phyloP scores from a whole-genome alignment of 169 alveolate genomes.

The Eimeria necatrix region DNA sequence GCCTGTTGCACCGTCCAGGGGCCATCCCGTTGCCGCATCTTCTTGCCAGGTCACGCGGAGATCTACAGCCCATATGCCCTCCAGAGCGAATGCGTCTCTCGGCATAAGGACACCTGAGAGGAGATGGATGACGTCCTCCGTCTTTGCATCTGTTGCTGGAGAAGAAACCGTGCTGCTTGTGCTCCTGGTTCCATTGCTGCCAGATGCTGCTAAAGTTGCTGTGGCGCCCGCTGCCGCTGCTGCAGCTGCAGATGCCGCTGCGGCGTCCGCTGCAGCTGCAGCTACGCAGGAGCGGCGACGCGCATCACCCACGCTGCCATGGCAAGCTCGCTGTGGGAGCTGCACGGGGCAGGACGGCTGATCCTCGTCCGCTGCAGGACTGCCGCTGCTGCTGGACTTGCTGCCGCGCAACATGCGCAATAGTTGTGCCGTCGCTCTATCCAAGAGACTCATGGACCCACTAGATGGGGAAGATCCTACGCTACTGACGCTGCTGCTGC shows the following conservation, averaged over 20 bases:
- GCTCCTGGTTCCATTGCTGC: slow-evolving; percentile 55
- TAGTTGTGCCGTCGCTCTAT: slow-evolving; percentile 41
- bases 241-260: slow-evolving; percentile 37
- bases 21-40: slow-evolving; percentile 35
- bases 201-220: neutral
- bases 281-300: slow-evolving; percentile 38
- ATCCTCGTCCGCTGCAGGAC: neutral
- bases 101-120: slow-evolving; percentile 70
- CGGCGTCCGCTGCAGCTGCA: neutral
- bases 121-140: slow-evolving; percentile 44
- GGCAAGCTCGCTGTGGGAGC: slow-evolving; percentile 35
- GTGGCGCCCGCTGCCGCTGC: neutral
- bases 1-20: slow-evolving; percentile 19
- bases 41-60: slow-evolving; percentile 57
- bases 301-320: slow-evolving; percentile 52
- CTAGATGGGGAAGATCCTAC: neutral
- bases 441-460: slow-evolving; percentile 19
- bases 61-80: slow-evolving; percentile 63
- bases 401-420: slow-evolving; percentile 54
- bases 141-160: neutral
- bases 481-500: slow-evolving; percentile 1
- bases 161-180: neutral
- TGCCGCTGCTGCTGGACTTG: slow-evolving; percentile 8
- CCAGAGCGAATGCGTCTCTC: slow-evolving; percentile 40
- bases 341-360: slow-evolving; percentile 58